phyloP scores from a whole-genome alignment of 306 rosid genomes.

The Begonia peltatifolia region DNA sequence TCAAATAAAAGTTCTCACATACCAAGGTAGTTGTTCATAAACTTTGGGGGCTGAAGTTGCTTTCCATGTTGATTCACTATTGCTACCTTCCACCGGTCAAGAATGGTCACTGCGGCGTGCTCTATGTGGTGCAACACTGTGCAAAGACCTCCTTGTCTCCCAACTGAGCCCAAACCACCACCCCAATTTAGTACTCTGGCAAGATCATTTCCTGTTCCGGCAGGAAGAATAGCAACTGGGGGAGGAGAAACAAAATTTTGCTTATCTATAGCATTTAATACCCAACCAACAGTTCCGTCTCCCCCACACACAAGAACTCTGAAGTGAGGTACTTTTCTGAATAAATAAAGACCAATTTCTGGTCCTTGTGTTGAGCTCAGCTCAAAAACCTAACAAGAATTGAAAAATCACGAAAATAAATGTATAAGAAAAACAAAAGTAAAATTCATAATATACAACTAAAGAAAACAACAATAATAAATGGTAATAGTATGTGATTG shows the following conservation, averaged over 20 bases:
- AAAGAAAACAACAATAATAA: constrained; percentile 1
- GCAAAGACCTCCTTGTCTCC: constrained; percentile 96
- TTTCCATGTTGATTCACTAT: constrained; percentile 53
- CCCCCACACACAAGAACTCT: constrained; percentile 95
- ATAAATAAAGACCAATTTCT: constrained; percentile 70
- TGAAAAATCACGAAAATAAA: too few species aligned
- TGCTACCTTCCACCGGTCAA: constrained; percentile 88
- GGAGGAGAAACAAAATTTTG: constrained; percentile 97
- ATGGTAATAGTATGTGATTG: too few species aligned
- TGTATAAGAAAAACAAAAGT: too few species aligned
- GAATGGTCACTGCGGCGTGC: constrained; percentile 92
- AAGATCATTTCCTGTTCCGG: constrained; percentile 97
- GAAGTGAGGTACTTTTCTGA: constrained; percentile 92
- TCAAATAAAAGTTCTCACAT: constrained; percentile 16
- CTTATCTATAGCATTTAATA: constrained; percentile 75
- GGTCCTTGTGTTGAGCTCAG: constrained; percentile 89
- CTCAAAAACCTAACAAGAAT: constrained; percentile 51
- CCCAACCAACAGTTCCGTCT: constrained; percentile 99
- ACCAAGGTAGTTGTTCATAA: constrained; percentile 97
- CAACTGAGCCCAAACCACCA: constrained; percentile 95
- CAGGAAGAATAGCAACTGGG: constrained; percentile 96
- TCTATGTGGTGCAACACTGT: constrained; percentile 82
- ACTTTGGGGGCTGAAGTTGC: constrained; percentile 51
- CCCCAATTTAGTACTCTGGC: constrained; percentile 98
- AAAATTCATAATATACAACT: neutral